Evolutionary conservation across 306 rosid species (phyloP).

Genomic region (Malus sylvestris): DNA sequence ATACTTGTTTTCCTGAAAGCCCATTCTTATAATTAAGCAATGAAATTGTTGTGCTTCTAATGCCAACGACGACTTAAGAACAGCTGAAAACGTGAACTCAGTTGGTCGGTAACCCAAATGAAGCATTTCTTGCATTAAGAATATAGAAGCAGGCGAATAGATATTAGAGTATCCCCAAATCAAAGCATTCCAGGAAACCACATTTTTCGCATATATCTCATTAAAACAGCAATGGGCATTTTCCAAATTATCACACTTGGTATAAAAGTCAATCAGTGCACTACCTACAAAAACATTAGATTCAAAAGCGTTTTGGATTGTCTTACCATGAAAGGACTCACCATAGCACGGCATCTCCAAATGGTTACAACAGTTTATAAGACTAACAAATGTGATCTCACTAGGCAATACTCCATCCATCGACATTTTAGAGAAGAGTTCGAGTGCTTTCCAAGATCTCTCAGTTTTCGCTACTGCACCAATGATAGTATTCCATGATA

Average conservation of each 20-base stretch:
- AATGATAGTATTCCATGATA: slow-evolving; percentile 61
- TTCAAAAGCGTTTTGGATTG: slow-evolving; percentile 44
- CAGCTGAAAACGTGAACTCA: slow-evolving; percentile 56
- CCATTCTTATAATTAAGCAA: slow-evolving; percentile 54
- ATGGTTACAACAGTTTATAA: slow-evolving; percentile 35
- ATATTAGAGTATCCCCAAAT: slow-evolving; percentile 53
- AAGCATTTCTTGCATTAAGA: slow-evolving; percentile 56
- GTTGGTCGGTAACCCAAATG: slow-evolving; percentile 44
- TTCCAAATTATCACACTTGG: slow-evolving; percentile 39
- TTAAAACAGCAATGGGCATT: slow-evolving; percentile 50
- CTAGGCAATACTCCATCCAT: slow-evolving; percentile 38
- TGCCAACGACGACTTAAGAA: slow-evolving; percentile 44
- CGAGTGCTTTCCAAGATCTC: slow-evolving; percentile 35
- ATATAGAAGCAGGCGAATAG: slow-evolving; percentile 18
- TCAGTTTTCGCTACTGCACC: slow-evolving; percentile 32
- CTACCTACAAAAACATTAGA: slow-evolving; percentile 65
- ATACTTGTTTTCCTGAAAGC: slow-evolving; percentile 49
- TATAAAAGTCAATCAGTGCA: slow-evolving; percentile 46
- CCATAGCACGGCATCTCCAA: slow-evolving; percentile 33
- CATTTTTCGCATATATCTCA: slow-evolving; percentile 49
- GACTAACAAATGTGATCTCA: slow-evolving; percentile 52
- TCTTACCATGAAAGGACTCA: slow-evolving; percentile 50
- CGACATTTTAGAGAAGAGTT: slow-evolving; percentile 41
- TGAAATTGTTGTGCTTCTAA: slow-evolving; percentile 55
- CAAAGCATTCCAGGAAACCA: slow-evolving; percentile 72